Evolutionary conservation across 331 rosid genomes (phyloP).

Genomic region (Quercus phellos): DNA sequence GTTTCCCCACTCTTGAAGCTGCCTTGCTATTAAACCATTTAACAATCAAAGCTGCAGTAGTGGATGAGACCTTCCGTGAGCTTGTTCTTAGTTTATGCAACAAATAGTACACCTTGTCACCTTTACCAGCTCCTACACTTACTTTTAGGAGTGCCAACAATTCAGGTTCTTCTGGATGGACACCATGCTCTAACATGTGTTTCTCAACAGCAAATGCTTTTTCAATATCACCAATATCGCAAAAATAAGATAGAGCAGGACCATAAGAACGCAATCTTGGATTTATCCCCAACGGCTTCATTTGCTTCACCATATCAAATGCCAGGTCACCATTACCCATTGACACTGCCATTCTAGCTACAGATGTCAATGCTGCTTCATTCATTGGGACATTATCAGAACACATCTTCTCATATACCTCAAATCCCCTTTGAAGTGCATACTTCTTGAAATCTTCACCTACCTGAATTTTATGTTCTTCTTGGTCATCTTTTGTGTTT

Average conservation of each 20-base stretch:
- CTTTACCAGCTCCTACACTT: constrained; percentile 47
- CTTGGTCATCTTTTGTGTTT: constrained; percentile 23
- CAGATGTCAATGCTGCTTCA: constrained; percentile 86
- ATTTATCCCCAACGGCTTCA: constrained; percentile 68
- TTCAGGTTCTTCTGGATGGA: constrained; percentile 88
- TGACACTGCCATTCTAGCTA: constrained; percentile 96
- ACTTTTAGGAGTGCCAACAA: constrained; percentile 64
- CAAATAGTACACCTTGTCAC: constrained; percentile 74
- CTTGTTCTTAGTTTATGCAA: constrained; percentile 67
- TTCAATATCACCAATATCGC: constrained; percentile 58
- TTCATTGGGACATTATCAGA: constrained; percentile 53
- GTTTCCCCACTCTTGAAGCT: constrained; percentile 75
- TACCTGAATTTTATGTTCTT: constrained; percentile 36
- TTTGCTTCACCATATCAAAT: constrained; percentile 80
- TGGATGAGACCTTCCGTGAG: constrained; percentile 56
- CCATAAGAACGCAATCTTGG: constrained; percentile 81
- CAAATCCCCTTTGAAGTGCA: constrained; percentile 67
- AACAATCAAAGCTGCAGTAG: constrained; percentile 57
- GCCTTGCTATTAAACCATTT: constrained; percentile 64
- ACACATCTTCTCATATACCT: constrained; percentile 69
- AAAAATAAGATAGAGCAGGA: constrained; percentile 70
- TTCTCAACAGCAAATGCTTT: constrained; percentile 79
- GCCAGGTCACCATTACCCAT: constrained; percentile 86
- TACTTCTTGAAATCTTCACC: constrained; percentile 64
- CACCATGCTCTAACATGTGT: constrained; percentile 83